Evolutionary conservation across 192 early-diverging fungal species (phyloP).

Genomic region (Entomortierella lignicola): DNA sequence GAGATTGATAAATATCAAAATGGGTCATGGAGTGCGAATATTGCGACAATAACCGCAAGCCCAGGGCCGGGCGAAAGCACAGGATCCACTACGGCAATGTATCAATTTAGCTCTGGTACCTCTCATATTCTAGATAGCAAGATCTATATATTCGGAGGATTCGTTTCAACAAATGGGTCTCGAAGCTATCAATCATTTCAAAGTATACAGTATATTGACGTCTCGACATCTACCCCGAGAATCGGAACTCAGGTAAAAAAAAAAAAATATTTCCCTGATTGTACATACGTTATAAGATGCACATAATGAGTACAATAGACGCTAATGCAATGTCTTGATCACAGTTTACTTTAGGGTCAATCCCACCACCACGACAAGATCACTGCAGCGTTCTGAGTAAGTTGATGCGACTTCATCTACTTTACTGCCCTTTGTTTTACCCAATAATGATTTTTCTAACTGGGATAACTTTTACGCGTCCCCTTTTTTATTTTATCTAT

Average conservation of each 20-base stretch:
- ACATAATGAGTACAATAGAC: too few species aligned
- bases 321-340: too few species aligned
- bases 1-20: slow-evolving; percentile 30
- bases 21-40: slow-evolving; percentile 34
- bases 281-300: too few species aligned
- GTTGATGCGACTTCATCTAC: background rate
- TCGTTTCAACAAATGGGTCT: background rate
- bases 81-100: slow-evolving; percentile 4
- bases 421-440: too few species aligned
- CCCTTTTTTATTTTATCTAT: background rate
- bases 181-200: slow-evolving; percentile 36
- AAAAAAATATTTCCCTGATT: too few species aligned
- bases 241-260: slow-evolving; percentile 31
- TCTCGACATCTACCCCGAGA: slow-evolving; percentile 22
- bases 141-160: slow-evolving; percentile 46
- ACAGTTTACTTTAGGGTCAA: slow-evolving; percentile 22
- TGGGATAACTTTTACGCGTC: background rate
- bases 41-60: slow-evolving; percentile 5
- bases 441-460: too few species aligned
- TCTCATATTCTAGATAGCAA: slow-evolving; percentile 13
- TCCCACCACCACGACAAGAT: slow-evolving; percentile 23
- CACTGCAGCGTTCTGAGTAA: slow-evolving; percentile 53
- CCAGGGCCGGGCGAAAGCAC: background rate
- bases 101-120: slow-evolving; percentile 26
- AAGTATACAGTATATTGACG: slow-evolving; percentile 21